Conservation (phyloP, 495 filamentous ascomycete genomes). For the Penicillium bialowiezense region DNA sequence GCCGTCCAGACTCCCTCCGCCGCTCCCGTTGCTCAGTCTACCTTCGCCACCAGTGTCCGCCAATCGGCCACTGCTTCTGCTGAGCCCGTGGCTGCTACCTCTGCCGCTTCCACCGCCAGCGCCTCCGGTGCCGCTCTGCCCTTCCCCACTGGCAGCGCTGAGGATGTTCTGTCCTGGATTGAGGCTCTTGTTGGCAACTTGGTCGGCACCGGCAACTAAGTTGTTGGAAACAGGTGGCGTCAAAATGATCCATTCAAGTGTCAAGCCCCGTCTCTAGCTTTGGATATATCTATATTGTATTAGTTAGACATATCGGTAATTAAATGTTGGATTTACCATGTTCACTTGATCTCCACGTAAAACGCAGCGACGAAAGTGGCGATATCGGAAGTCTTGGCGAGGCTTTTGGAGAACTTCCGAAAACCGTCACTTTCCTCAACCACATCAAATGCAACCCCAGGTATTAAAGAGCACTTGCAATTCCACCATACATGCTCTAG, state of each 20-base stretch:
- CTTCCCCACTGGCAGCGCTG: conserved; percentile 2
- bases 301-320: conserved; percentile 1
- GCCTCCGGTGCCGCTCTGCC: neutral
- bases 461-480: neutral
- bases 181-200: conserved; percentile 1
- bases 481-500: neutral
- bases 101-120: neutral
- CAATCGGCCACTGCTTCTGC: neutral
- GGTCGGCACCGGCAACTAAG: conserved; percentile 3
- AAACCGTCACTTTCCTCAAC: neutral
- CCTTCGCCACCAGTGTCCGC: conserved; percentile 3
- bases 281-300: neutral
- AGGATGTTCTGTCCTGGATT: neutral
- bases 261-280: neutral
- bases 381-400: conserved; percentile 1
- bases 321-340: neutral
- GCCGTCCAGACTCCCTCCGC: neutral
- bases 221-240: neutral
- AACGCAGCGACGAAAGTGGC: neutral
- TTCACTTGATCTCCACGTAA: neutral
- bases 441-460: neutral
- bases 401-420: too few species aligned
- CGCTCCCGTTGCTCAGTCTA: neutral
- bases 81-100: neutral
- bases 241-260: neutral